Conservation (phyloP, 148 eudicot species). For the Vaccinium corymbosum region DNA sequence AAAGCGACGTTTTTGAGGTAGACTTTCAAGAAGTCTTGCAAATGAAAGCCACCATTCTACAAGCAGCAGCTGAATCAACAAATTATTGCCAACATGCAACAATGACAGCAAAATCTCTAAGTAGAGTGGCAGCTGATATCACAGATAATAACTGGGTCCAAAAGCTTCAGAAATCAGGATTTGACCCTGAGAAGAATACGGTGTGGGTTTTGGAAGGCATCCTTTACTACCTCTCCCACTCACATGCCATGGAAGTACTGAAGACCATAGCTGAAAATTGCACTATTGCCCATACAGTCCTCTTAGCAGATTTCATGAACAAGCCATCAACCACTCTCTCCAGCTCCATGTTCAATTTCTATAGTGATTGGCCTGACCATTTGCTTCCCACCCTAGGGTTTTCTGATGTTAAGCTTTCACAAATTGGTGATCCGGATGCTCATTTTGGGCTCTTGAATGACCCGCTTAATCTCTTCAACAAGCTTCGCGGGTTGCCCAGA, state of each 20-base stretch:
- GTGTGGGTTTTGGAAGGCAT: slow-evolving; percentile 95
- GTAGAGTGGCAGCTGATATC: slow-evolving; percentile 74
- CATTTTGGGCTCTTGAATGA: slow-evolving; percentile 75
- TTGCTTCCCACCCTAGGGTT: slow-evolving; percentile 82
- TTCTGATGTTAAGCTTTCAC: slow-evolving; percentile 81
- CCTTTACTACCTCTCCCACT: slow-evolving; percentile 65
- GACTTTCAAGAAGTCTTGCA: slow-evolving; percentile 83
- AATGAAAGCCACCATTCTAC: slow-evolving; percentile 66
- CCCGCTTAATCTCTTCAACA: slow-evolving; percentile 76
- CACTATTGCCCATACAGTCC: slow-evolving; percentile 56
- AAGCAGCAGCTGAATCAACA: slow-evolving; percentile 52
- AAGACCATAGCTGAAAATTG: slow-evolving; percentile 68
- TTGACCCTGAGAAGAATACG: slow-evolving; percentile 57
- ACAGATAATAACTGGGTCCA: slow-evolving; percentile 59
- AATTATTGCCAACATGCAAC: slow-evolving; percentile 34
- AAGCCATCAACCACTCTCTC: slow-evolving; percentile 69
- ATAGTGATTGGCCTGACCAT: slow-evolving; percentile 92
- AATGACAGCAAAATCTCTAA: slow-evolving; percentile 64
- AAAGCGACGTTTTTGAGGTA: slow-evolving; percentile 70
- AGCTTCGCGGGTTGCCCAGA: slow-evolving; percentile 81
- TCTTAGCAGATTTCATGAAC: slow-evolving; percentile 93
- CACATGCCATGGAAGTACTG: slow-evolving; percentile 61
- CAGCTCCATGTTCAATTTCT: slow-evolving; percentile 63
- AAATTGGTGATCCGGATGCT: slow-evolving; percentile 94
- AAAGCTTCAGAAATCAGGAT: slow-evolving; percentile 78